A percentile compares a stretch with the other conserved stretches of the same genome.
These are phyloP conservation scores for Colletotrichum scovillei DNA, from an alignment of 2,329 filamentous ascomycete genomes.

Conservation along the genomic window DNA sequence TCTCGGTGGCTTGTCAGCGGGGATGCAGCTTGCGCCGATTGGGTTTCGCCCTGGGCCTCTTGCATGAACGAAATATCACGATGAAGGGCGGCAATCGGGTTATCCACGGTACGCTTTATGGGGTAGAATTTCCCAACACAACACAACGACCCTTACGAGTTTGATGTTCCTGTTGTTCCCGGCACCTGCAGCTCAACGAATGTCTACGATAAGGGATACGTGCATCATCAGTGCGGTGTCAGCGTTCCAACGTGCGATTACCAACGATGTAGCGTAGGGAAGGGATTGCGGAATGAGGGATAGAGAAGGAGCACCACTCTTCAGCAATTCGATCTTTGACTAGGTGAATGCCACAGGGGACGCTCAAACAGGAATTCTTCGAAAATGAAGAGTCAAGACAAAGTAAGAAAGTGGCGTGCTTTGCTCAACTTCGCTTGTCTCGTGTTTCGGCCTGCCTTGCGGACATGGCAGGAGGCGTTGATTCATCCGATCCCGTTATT, in stretches of 20 bases:
- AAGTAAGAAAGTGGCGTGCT: background rate
- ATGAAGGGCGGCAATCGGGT: constrained; percentile 15
- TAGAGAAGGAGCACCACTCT: background rate
- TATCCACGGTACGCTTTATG: background rate
- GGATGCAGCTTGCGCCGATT: background rate
- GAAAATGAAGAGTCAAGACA: background rate
- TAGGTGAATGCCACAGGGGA: background rate
- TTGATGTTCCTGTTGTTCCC: constrained; percentile 17
- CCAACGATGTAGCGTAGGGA: constrained; percentile 5
- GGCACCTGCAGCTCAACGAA: constrained; percentile 22
- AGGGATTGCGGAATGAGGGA: constrained; percentile 9
- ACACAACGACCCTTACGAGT: constrained; percentile 2
- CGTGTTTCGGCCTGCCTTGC: background rate
- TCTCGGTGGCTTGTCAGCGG: background rate
- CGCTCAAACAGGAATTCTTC: background rate
- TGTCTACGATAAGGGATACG: background rate
- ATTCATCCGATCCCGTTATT: constrained; percentile 3
- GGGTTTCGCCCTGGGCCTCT: constrained; percentile 15
- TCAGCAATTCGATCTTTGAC: background rate
- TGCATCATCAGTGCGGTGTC: background rate
- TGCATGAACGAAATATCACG: constrained; percentile 22
- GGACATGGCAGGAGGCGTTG: background rate
- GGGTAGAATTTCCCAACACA: background rate
- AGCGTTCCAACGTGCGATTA: background rate
- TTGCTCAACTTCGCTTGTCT: background rate